Percentiles rank a stretch among this genome's conserved stretches.
Evolutionary conservation across 1,284 basidiomycete species (phyloP).

Genomic region (Cronartium quercuum): DNA sequence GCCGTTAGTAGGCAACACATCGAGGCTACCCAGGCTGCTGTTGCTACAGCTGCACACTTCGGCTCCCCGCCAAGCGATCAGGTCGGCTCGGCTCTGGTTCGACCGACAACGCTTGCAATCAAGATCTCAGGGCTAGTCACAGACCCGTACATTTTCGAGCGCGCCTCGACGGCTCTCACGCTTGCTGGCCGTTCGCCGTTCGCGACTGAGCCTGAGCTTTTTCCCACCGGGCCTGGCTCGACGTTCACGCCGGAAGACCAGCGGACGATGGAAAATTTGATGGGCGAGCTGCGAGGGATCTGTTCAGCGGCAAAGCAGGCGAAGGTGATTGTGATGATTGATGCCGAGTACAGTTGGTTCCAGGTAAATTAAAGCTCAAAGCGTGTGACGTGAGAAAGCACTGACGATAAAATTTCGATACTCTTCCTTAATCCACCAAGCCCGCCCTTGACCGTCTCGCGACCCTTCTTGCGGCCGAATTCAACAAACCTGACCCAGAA

Average conservation of each 20-base stretch:
- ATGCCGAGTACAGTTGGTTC: constrained; percentile 38
- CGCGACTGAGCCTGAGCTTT: background rate
- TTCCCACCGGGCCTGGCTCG: background rate
- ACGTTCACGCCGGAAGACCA: constrained; percentile 3
- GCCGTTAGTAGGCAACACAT: constrained; percentile 3
- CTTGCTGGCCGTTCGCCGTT: constrained; percentile 15
- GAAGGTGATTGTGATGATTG: constrained; percentile 23
- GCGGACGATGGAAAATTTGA: constrained; percentile 1
- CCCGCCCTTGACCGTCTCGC: constrained; percentile 29
- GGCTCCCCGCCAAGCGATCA: background rate
- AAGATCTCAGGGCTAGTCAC: constrained; percentile 24
- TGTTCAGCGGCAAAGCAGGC: constrained; percentile 21
- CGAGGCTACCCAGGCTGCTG: constrained; percentile 1
- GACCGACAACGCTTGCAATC: constrained; percentile 17
- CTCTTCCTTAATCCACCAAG: background rate
- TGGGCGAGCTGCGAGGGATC: constrained; percentile 3
- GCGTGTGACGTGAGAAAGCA: too few species aligned
- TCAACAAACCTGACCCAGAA: background rate
- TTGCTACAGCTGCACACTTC: constrained; percentile 1
- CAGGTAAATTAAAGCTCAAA: constrained; percentile 4
- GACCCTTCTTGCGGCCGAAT: constrained; percentile 21
- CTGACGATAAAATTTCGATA: too few species aligned
- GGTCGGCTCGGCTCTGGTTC: constrained; percentile 10
- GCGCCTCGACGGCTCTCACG: constrained; percentile 11
- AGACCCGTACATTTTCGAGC: constrained; percentile 31